These are phyloP conservation scores for Pyricularia grisea DNA, from an alignment of 2,329 filamentous ascomycete species.

Conservation along the genomic window DNA sequence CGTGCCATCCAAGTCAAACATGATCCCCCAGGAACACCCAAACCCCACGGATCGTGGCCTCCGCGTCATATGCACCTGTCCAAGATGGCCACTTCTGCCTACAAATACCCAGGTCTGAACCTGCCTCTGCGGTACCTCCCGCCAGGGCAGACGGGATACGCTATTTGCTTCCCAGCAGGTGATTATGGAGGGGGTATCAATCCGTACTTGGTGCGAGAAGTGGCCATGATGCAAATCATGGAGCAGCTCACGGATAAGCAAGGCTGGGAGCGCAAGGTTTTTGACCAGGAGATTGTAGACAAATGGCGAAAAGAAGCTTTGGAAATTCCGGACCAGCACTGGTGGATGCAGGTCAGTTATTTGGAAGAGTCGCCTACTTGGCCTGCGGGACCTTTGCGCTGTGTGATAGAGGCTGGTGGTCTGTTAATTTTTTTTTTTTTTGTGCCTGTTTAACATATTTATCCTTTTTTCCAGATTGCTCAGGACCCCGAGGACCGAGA, in stretches of 20 bases:
- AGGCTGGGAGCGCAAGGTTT: conserved; percentile 24
- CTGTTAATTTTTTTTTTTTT: too few relatives aligned
- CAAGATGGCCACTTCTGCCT: not conserved
- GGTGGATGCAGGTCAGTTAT: not conserved
- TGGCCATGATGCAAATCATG: conserved; percentile 24
- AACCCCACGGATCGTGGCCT: not conserved
- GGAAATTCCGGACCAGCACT: not conserved
- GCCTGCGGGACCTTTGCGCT: too few relatives aligned
- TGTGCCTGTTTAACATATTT: too few relatives aligned
- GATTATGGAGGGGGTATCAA: too few relatives aligned
- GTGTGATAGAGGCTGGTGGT: too few relatives aligned
- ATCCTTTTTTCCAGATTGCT: too few relatives aligned
- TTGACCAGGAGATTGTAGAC: conserved; percentile 20
- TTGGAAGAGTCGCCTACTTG: too few relatives aligned
- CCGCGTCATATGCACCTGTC: not conserved
- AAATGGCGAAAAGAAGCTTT: conserved; percentile 23
- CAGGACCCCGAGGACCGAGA: too few relatives aligned
- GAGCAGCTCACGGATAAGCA: conserved; percentile 26
- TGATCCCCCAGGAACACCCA: not conserved
- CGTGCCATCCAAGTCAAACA: too few relatives aligned
- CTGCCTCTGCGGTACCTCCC: conserved; percentile 6
- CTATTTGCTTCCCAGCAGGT: not conserved
- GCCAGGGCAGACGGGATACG: not conserved
- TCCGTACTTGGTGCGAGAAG: conserved; percentile 17
- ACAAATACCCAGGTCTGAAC: conserved; percentile 10